Evolutionary conservation across 129 eudicot genomes (phyloP), one percentile per base, ranked within the genome.

Genomic region (carrot (Daucus carota)): DNA sequence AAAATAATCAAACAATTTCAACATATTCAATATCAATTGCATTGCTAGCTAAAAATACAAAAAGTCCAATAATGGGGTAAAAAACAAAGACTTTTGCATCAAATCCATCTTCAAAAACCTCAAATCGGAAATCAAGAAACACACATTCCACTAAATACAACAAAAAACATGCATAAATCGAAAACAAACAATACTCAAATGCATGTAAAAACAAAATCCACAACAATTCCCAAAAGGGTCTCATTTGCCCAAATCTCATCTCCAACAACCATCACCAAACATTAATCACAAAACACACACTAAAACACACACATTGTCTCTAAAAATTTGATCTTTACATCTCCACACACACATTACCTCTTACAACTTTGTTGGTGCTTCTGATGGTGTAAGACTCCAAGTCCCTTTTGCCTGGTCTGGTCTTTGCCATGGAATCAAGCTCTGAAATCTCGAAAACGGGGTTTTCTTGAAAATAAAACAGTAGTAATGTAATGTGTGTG

Each of bases 291-390:
- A 36, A 0, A 67, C 8, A 45, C 52, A n/a, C 16, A 47, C 52
- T 0, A 10, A 38, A 70, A 45, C 36, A n/a, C 45, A 73, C 54
- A 12, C 36, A 73, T 73, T 73, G 54, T 63, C 77, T 73, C 77
- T 68, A 18, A 9, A 38, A 40, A n/a, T 40, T 9, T 9, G 13
- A n/a, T 40, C 7, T 34, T 44, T 40, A 38, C 20, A 66, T n/a
- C n/a, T n/a, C n/a, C 15, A 43, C 47, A 22, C 43, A 73, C 20
- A 10, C 22, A 73, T 32, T 50, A 74, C 77, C 77, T 74, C 77
- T 72, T 62, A 90, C 91, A 63, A 86, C 84, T 81, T 90, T 90
- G 77, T 84, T 78, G 46, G 96, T 88, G 79, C 93, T 91, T 68
- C 75, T 83, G 44, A 90, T 90, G 73, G 93, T 83, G 93, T 80